Conservation (phyloP, 331 rosid species). For the Quercus lobata region DNA sequence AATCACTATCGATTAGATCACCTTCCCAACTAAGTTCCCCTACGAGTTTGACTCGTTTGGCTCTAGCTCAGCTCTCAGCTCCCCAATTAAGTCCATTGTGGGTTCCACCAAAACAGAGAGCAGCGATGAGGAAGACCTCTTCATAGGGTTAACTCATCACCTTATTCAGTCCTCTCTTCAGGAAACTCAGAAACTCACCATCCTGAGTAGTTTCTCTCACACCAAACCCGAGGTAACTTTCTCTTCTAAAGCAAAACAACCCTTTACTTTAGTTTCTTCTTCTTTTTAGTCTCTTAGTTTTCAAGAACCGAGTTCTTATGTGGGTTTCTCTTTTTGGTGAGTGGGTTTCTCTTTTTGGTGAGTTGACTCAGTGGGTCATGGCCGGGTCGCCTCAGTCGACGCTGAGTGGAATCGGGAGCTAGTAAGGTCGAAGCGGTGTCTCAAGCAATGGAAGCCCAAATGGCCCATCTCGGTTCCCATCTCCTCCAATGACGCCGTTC, state of each 20-base stretch:
- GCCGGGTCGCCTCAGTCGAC: constrained; percentile 77
- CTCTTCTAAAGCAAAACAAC: not conserved
- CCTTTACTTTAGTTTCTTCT: no score
- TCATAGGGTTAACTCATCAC: constrained; percentile 54
- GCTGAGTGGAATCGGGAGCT: constrained; percentile 62
- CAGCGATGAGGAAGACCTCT: constrained; percentile 70
- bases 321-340: not conserved
- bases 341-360: not conserved
- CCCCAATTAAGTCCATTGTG: constrained; percentile 51
- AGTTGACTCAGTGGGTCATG: constrained; percentile 20
- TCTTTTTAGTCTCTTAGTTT: not conserved
- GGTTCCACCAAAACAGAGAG: constrained; percentile 50
- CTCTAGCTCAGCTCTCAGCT: constrained; percentile 23
- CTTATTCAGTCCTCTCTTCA: constrained; percentile 46
- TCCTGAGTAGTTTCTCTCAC: constrained; percentile 20
- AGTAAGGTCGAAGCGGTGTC: constrained; percentile 41
- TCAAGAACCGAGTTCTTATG: not conserved
- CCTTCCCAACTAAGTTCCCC: constrained; percentile 70
- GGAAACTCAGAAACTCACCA: constrained; percentile 35
- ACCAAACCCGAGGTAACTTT: constrained; percentile 50
- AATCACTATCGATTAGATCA: not conserved
- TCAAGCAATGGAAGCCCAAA: constrained; percentile 68
- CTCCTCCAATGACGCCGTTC: constrained; percentile 66
- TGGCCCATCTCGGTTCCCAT: constrained; percentile 56
- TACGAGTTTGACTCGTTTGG: constrained; percentile 57